phyloP scores from a whole-genome alignment of 2,329 filamentous ascomycete species.

The Ophiocordyceps camponoti-leonardi region DNA sequence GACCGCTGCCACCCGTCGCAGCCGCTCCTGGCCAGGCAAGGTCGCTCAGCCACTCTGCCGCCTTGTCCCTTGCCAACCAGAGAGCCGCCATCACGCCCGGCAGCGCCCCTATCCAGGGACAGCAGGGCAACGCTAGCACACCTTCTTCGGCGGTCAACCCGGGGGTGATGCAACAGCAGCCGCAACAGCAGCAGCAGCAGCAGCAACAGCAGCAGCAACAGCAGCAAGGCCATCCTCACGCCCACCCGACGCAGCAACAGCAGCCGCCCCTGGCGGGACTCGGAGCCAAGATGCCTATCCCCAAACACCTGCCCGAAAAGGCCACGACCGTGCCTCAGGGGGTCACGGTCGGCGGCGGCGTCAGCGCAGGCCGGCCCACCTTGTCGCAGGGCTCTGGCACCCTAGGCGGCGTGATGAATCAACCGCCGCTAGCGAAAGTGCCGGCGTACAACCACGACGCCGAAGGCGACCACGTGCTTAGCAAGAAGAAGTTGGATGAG shows the following conservation, averaged over 20 bases:
- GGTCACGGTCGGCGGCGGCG: conserved; percentile 49
- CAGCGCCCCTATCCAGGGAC: conserved; percentile 12
- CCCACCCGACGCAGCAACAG: conserved; percentile 11
- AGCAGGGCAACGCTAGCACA: conserved; percentile 13
- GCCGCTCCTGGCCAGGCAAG: conserved; percentile 18
- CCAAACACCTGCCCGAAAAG: conserved; percentile 55
- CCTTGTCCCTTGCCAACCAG: conserved; percentile 31
- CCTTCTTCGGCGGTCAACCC: conserved; percentile 15
- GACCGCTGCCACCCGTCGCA: conserved; percentile 28
- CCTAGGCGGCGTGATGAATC: conserved; percentile 67
- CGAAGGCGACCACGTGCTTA: conserved; percentile 83
- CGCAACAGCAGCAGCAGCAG: conserved; percentile 16
- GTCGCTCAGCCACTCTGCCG: conserved; percentile 30
- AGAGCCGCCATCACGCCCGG: conserved; percentile 17
- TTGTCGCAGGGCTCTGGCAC: conserved; percentile 62
- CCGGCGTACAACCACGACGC: conserved; percentile 77
- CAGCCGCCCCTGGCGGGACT: conserved; percentile 15
- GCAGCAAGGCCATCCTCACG: conserved; percentile 6
- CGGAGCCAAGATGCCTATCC: conserved; percentile 59
- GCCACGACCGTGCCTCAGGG: conserved; percentile 55
- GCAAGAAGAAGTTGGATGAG: conserved; percentile 94
- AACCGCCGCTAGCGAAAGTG: conserved; percentile 68
- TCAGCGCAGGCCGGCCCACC: conserved; percentile 58
- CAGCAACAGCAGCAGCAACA: conserved; percentile 15
- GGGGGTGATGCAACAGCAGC: conserved; percentile 10